These are phyloP conservation scores for Wickerhamiella australiensis DNA, from an alignment of 805 yeast species.

Conservation along the genomic window DNA sequence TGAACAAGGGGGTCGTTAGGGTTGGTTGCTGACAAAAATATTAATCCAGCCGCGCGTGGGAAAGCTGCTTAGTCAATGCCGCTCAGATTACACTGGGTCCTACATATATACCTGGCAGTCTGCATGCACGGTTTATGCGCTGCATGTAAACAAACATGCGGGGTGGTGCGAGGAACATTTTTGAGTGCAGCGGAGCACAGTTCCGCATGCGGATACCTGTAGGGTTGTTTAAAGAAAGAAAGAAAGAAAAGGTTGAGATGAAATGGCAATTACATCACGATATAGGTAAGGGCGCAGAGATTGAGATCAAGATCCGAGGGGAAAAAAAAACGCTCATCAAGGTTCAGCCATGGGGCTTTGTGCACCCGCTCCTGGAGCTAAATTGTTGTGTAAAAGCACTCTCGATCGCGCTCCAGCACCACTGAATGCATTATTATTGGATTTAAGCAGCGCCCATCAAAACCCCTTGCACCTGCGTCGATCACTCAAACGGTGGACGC, in stretches of 20 bases:
- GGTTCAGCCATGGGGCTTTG: too few relatives aligned
- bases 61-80: not conserved
- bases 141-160: slow-evolving; percentile 11
- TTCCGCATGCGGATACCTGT: not conserved
- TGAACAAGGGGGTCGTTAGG: not conserved
- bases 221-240: too few relatives aligned
- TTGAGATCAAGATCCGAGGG: too few relatives aligned
- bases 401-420: too few relatives aligned
- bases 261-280: too few relatives aligned
- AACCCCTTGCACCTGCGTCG: not conserved
- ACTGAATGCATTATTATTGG: too few relatives aligned
- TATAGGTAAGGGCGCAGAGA: too few relatives aligned
- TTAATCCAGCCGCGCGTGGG: not conserved
- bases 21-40: not conserved
- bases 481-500: not conserved
- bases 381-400: too few relatives aligned
- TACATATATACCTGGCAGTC: not conserved
- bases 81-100: not conserved
- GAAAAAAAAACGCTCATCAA: too few relatives aligned
- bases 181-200: not conserved
- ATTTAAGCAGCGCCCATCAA: not conserved
- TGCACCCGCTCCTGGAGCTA: too few relatives aligned
- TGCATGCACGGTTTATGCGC: slow-evolving; percentile 3
- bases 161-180: not conserved
- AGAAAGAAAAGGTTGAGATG: too few relatives aligned